Evolutionary conservation across 2,329 filamentous ascomycete species (phyloP), one percentile per base, ranked within the genome.

Genomic region (Diaporthe capsici): DNA sequence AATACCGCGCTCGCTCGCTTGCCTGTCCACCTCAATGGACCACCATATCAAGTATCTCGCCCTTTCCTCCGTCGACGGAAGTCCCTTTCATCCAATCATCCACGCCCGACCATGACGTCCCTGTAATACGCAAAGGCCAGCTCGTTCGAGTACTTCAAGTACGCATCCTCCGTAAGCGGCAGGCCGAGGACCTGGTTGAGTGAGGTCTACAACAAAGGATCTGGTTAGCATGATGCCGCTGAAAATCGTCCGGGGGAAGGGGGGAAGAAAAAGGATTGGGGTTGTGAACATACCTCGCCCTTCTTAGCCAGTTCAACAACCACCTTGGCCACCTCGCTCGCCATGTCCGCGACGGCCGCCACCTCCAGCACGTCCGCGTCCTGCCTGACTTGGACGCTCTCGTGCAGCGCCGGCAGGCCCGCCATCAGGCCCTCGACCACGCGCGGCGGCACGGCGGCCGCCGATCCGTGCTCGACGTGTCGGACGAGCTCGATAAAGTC

Each of bases 321-420:
- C 82, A 92, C 90, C 77, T 90, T 89, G 13, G 94, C 94, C 76
- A 96, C 91, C 61, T 92, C 88, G 72, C 91, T 91, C 63, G 93
- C 93, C 90, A 98, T 98, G 81, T 97, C 95, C 78, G 93, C 92
- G 72, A 96, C 89, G 0, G 95, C 95, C 57, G 96, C 94, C 72
- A 91, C 87, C 81, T 94, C 90, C 77, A 92, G 83, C 8, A 83
- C 81, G 51, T 87, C 85, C 3, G 83, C 80, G 13, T 83, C 82
- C 34, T 72, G 73, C 39, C 76, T 67, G 31, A 77, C 73, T 42
- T 81, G 79, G 71, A 80, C 77, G n/a, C 77, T 80, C 75, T 88
- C 88, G 76, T 88, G 87, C 84, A 92, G 89, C 39, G 88, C 87
- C 39, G 89, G 88, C 44, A 93, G 83, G 47, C 90, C 89, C 39